Conservation (phyloP, 1,284 basidiomycete genomes). For the Ustanciosporium gigantosporum region DNA sequence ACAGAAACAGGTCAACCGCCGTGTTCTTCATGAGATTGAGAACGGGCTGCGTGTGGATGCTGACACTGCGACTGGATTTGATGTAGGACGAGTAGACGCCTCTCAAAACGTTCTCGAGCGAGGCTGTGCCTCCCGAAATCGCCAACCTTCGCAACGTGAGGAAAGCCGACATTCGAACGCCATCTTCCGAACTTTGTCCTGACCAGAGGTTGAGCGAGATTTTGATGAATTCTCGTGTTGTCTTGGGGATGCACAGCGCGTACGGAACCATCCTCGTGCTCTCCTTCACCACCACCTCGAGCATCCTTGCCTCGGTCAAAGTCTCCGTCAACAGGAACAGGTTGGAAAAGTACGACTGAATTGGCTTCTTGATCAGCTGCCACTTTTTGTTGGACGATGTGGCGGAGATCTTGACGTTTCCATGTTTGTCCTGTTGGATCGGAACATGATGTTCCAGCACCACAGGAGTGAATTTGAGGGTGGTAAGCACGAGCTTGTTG, state of each 20-base stretch:
- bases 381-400: slow-evolving; percentile 62
- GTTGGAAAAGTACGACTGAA: slow-evolving; percentile 68
- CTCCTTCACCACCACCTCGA: slow-evolving; percentile 66
- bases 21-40: slow-evolving; percentile 99
- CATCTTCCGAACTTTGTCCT: slow-evolving; percentile 70
- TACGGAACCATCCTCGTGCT: slow-evolving; percentile 58
- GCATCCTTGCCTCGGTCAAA: slow-evolving; percentile 59
- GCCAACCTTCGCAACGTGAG: slow-evolving; percentile 82
- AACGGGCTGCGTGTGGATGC: slow-evolving; percentile 82
- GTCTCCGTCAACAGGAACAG: slow-evolving; percentile 53
- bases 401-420: slow-evolving; percentile 64
- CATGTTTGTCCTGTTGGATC: slow-evolving; percentile 68
- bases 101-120: slow-evolving; percentile 85
- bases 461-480: slow-evolving; percentile 87
- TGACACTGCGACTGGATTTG: slow-evolving; percentile 79
- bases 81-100: slow-evolving; percentile 83
- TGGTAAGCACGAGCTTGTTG: slow-evolving; percentile 84
- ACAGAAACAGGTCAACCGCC: slow-evolving; percentile 84
- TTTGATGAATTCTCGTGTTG: slow-evolving; percentile 52
- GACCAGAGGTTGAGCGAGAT: slow-evolving; percentile 67
- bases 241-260: slow-evolving; percentile 47
- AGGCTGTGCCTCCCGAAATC: slow-evolving; percentile 76
- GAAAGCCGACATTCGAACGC: slow-evolving; percentile 83
- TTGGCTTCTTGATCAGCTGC: slow-evolving; percentile 78
- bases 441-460: slow-evolving; percentile 85